Conservation (phyloP, 2,329 filamentous ascomycete species). For the Trichophyton schoenleinii region DNA sequence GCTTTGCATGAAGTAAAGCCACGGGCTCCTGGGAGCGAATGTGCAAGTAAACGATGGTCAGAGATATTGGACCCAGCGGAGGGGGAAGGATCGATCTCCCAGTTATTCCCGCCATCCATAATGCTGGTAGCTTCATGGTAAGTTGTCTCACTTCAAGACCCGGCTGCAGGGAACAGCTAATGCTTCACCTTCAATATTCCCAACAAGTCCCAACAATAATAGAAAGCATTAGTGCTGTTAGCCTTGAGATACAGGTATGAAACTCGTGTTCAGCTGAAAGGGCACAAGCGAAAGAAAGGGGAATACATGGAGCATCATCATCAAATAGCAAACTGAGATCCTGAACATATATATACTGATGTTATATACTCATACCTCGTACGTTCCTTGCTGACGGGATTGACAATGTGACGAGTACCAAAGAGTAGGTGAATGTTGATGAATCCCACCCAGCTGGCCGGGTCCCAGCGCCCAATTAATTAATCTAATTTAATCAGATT, state of each 20-base stretch:
- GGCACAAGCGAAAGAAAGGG: background rate
- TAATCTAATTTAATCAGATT: slow-evolving; percentile 1
- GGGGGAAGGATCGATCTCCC: background rate
- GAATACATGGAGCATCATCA: background rate
- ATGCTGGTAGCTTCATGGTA: background rate
- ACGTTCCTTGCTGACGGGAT: background rate
- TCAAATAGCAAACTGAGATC: background rate
- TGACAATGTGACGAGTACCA: background rate
- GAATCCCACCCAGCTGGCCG: background rate
- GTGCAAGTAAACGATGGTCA: background rate
- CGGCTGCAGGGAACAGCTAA: background rate
- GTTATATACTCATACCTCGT: background rate
- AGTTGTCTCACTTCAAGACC: background rate
- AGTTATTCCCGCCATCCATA: background rate
- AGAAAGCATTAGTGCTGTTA: background rate
- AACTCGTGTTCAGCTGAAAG: background rate
- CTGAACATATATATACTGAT: background rate
- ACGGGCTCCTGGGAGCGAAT: background rate
- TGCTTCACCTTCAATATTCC: background rate
- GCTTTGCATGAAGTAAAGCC: background rate
- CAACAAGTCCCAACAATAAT: background rate
- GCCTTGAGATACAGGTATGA: background rate
- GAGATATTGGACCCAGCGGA: background rate
- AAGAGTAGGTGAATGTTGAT: background rate
- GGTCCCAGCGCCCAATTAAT: background rate